Base-by-base conservation (phyloP, 2,329 filamentous ascomycete genomes). In the Aspergillus pseudoviridinutans region DNA sequence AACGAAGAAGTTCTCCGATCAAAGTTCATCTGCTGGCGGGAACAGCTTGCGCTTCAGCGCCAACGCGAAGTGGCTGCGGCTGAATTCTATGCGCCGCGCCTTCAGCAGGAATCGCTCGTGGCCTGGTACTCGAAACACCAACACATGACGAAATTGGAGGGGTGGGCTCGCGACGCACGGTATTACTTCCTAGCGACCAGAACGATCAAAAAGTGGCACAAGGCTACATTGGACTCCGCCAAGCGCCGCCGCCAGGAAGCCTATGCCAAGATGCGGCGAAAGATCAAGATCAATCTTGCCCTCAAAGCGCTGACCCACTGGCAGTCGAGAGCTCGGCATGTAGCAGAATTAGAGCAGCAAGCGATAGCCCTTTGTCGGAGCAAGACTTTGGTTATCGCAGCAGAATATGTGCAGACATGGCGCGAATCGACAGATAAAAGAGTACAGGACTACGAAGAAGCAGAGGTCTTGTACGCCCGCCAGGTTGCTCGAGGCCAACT, bases 131-230 rank as follows among this genome's bases (percentile, higher is more conserved):
- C 66, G 7, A 73, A 70, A 50, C 60, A 66, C 12, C 69, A 76
- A 17, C 76, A 83, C 60, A 68, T 79, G 10, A 65, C 70, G 27
- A 76, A 80, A 62, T 68, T 86, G 49, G 76, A 81, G 47, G 73
- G 73, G 25, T 83, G 81, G 81, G 80, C 83, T 27, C 70, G 71
- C n/a, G 79, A 83, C 67, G 83, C 83, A 25, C 72, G 76, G 10
- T 86, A 81, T 61, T 87, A 84, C 66, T 81, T 83, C 41, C 65
- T 82, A n/a, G 73, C 78, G 46, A 84, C 75, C 7, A 75, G 72
- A 46, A 71, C 76, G 2, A 62, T 86, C 53, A 82, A 79, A 60
- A 67, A 69, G 14, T 86, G 83, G 84, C 77, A 75, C 24, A 71
- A 75, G 42, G 78, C 79, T 22, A 80, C 80, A 1, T 68, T 78